Evolutionary conservation across 148 eudicot genomes (phyloP).

Genomic region (Suaeda aralocaspica): DNA sequence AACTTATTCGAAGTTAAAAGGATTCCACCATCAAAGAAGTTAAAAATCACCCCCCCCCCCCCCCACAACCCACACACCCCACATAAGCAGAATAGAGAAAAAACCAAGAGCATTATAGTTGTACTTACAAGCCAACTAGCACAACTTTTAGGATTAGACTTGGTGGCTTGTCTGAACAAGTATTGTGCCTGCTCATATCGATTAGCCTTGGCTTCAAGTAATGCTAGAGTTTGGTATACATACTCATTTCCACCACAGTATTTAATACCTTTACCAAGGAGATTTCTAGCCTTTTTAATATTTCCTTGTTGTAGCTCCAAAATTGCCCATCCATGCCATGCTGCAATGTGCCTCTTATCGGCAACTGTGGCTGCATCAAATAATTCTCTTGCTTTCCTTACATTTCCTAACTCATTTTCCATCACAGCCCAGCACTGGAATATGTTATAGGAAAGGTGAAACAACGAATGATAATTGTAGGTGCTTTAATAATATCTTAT

Average conservation of each 20-base stretch:
- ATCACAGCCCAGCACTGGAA: constrained; percentile 94
- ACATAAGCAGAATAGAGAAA: too few relatives aligned
- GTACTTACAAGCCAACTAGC: constrained; percentile 99
- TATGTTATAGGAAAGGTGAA: neutral
- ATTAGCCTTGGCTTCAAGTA: constrained; percentile 86
- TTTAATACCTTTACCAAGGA: constrained; percentile 78
- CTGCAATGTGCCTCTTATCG: constrained; percentile 88
- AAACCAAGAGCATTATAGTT: too few relatives aligned
- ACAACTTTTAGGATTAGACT: constrained; percentile 86
- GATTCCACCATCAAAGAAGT: neutral
- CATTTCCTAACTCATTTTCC: constrained; percentile 73
- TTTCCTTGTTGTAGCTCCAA: constrained; percentile 88
- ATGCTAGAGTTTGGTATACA: constrained; percentile 84
- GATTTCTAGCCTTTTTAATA: constrained; percentile 78
- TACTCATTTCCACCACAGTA: constrained; percentile 90
- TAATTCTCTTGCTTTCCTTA: constrained; percentile 77
- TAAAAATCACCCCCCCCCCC: too few relatives aligned
- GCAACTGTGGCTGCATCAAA: constrained; percentile 99
- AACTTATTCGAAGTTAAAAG: neutral
- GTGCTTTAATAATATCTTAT: neutral
- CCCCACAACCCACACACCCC: too few relatives aligned
- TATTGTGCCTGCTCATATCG: constrained; percentile 82
- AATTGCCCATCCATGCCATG: constrained; percentile 99
- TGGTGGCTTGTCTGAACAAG: constrained; percentile 87
- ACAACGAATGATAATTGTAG: neutral